Evolutionary conservation across 352 stramenopile species (phyloP).

Genomic region (Phytophthora quininea): DNA sequence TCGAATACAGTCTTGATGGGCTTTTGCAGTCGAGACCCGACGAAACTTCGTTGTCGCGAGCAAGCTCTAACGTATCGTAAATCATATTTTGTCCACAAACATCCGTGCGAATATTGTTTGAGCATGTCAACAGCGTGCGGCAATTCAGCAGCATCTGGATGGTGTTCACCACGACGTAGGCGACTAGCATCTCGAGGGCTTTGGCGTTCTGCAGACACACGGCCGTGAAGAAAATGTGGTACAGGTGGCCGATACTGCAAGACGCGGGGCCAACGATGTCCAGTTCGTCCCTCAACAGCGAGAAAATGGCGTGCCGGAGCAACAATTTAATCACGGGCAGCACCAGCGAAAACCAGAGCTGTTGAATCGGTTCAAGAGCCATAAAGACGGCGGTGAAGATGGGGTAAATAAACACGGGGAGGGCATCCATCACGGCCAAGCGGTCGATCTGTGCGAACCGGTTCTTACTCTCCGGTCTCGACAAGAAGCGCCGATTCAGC

Average conservation of each 20-base stretch:
- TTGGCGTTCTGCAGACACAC: slow-evolving; percentile 40
- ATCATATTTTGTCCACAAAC: too few relatives aligned
- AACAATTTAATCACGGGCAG: slow-evolving; percentile 29
- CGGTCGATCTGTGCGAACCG: slow-evolving; percentile 5
- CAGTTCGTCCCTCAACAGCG: slow-evolving; percentile 16
- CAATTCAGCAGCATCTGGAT: slow-evolving; percentile 13
- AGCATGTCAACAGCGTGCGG: slow-evolving; percentile 4
- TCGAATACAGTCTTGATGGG: too few relatives aligned
- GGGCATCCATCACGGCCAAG: slow-evolving; percentile 5
- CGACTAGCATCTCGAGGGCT: slow-evolving; percentile 22
- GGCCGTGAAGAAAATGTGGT: slow-evolving; percentile 41
- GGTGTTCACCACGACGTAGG: slow-evolving; percentile 23
- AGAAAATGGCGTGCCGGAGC: slow-evolving; percentile 21
- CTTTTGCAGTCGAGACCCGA: too few relatives aligned
- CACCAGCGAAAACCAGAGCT: slow-evolving; percentile 31
- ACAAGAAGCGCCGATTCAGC: background rate
- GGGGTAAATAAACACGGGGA: slow-evolving; percentile 32
- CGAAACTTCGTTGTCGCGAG: too few relatives aligned
- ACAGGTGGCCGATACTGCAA: slow-evolving; percentile 27
- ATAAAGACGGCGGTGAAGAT: slow-evolving; percentile 34
- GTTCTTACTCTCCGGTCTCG: background rate
- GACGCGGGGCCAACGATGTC: slow-evolving; percentile 26
- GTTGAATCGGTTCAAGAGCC: slow-evolving; percentile 12
- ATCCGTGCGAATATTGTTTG: background rate
- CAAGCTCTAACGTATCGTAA: too few relatives aligned